Evolutionary conservation across 805 yeast species (phyloP), one percentile per base, ranked within the genome.

Genomic region (Cyberlindnera maritima): DNA sequence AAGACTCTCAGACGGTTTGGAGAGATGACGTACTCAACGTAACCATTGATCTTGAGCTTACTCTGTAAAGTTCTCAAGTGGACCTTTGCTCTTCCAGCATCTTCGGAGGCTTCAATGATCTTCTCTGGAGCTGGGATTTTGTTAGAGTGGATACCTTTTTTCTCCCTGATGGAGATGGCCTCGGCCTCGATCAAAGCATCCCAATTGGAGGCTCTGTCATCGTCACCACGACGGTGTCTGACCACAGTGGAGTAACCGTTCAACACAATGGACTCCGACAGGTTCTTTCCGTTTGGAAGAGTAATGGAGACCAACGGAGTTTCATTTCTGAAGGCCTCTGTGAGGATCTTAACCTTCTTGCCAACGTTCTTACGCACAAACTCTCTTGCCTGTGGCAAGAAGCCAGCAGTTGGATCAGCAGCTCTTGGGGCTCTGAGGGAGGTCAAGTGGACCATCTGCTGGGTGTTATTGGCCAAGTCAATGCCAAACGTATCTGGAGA

Each of bases 31-130:
- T 74, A 81, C 53, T 89, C 96, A 23, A 88, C 89, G 51, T 79
- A 75, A 36, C 84, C 94, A 11, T 81, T 68, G 43, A 87, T 75
- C 48, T 77, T 73, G 21, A 79, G 74, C 68, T 84, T 83, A 54
- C 83, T 79, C 60, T 77, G 79, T 55, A 88, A 77, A 2, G 88
- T 80, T 49, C 85, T 76, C 58, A 86, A 71, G 59, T 82, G 87
- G 6, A 91, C 81, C 52, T 81, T 81, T 29, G 96, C 89, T 58
- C 88, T 80, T 36, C 81, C 69, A 7, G 76, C 72, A 55, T 76
- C 79, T 62, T 87, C 96, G 18, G 92, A 83, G 5, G 95, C 96
- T 62, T 89, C 92, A 29, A 86, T 85, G 28, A 80, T 65, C 55
- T 88, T 75, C 33, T 80, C 81, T 14, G 79, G 79, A 14, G 80